Evolutionary conservation across 2,329 filamentous ascomycete species (phyloP).

Genomic region (Endothia cerciana): DNA sequence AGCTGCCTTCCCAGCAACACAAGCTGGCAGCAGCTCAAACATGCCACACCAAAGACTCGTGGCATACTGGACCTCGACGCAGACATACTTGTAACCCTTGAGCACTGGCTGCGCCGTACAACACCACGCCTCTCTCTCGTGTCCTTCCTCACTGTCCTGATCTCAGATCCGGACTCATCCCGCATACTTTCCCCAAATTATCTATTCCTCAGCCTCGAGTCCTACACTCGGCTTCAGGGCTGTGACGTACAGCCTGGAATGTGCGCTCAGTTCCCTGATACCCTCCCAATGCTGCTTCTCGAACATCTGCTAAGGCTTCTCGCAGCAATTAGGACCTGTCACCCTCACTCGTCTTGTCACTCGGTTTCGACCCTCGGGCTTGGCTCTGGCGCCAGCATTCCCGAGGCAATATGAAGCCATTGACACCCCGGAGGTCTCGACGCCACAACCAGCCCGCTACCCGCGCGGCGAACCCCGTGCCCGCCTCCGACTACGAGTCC

Average conservation of each 20-base stretch:
- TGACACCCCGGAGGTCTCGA: slow-evolving; percentile 43
- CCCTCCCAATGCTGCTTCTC: neutral
- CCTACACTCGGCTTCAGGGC: neutral
- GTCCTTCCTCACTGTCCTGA: no score
- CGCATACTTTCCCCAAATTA: neutral
- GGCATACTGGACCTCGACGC: neutral
- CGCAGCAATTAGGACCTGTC: neutral
- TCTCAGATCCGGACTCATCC: neutral
- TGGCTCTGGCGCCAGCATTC: no score
- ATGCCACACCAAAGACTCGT: slow-evolving; percentile 2
- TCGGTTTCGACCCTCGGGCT: neutral
- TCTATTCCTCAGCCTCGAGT: neutral
- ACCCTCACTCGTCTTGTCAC: neutral
- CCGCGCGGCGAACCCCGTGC: slow-evolving; percentile 44
- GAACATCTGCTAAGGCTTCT: neutral
- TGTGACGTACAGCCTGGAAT: neutral
- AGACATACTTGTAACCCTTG: neutral
- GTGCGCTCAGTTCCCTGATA: neutral
- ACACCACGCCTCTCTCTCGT: no score
- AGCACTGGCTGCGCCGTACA: neutral
- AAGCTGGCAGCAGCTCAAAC: neutral
- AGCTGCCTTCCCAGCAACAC: neutral
- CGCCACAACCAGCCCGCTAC: slow-evolving; percentile 35
- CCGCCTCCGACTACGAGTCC: slow-evolving; percentile 67
- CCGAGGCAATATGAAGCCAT: slow-evolving; percentile 46